A percentile compares a stretch with the other conserved stretches of the same genome.
phyloP scores from a whole-genome alignment of 768 basidiomycete species.

The Trametes elegans region DNA sequence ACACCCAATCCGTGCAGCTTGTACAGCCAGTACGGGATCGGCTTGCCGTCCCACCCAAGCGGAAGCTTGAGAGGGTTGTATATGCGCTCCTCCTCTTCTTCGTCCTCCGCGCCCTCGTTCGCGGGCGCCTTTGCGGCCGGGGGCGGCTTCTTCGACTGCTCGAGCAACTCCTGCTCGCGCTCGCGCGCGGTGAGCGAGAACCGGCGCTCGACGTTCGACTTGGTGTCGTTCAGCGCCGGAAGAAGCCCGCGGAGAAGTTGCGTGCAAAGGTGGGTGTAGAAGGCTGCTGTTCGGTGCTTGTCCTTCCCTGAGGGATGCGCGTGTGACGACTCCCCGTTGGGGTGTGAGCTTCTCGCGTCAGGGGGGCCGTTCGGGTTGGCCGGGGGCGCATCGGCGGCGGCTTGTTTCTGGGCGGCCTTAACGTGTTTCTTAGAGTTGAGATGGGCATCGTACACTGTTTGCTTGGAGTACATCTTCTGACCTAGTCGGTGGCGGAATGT shows the following conservation, averaged over 20 bases:
- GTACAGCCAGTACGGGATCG: slow-evolving; percentile 98
- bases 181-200: slow-evolving; percentile 97
- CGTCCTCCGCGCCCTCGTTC: slow-evolving; percentile 59
- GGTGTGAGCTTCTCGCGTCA: slow-evolving; percentile 50
- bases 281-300: slow-evolving; percentile 64
- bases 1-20: slow-evolving; percentile 98
- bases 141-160: slow-evolving; percentile 55
- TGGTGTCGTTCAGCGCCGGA: slow-evolving; percentile 79
- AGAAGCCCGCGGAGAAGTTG: slow-evolving; percentile 64
- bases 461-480: slow-evolving; percentile 93
- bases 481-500: slow-evolving; percentile 49
- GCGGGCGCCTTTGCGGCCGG: slow-evolving; percentile 46
- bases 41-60: slow-evolving; percentile 97
- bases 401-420: slow-evolving; percentile 83
- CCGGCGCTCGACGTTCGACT: slow-evolving; percentile 93
- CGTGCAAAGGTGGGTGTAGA: slow-evolving; percentile 67
- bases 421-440: slow-evolving; percentile 93
- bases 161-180: slow-evolving; percentile 89
- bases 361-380: slow-evolving; percentile 60
- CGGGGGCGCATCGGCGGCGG: slow-evolving; percentile 40
- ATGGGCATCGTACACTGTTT: slow-evolving; percentile 97
- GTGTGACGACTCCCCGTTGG: slow-evolving; percentile 31
- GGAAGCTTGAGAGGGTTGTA: slow-evolving; percentile 98
- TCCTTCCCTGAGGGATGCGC: slow-evolving; percentile 36
- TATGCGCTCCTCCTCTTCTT: slow-evolving; percentile 94